Percentiles rank a stretch among this genome's conserved stretches.
Evolutionary conservation across 192 early-diverging fungal genomes (phyloP).

Genomic region (Pecoramyces ruminantium): DNA sequence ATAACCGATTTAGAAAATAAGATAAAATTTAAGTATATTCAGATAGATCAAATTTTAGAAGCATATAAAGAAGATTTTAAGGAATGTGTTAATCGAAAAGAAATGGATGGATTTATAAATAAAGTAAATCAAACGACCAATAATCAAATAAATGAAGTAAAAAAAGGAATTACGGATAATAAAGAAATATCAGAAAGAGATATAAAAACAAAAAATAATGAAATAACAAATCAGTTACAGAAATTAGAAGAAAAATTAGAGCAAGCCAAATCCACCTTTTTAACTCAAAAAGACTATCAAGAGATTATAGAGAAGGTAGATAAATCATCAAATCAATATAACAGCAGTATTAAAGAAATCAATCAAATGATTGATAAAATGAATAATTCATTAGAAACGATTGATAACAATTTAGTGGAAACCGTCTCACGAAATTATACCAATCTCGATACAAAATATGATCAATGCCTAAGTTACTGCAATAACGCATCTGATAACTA

Average conservation of each 20-base stretch:
- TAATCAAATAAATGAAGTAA: neutral
- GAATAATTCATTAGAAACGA: neutral
- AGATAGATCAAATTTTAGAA: neutral
- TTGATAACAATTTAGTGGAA: neutral
- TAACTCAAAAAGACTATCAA: neutral
- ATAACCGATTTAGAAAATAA: neutral
- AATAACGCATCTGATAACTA: neutral
- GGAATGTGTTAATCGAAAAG: neutral
- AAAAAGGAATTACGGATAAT: neutral
- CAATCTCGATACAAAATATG: neutral
- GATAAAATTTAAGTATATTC: neutral
- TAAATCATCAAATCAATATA: neutral
- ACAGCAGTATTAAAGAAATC: neutral
- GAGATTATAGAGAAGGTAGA: neutral
- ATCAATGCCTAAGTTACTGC: neutral
- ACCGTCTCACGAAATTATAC: neutral
- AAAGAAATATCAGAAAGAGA: neutral
- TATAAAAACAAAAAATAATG: neutral
- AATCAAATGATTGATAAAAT: neutral
- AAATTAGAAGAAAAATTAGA: neutral
- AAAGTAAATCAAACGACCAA: neutral
- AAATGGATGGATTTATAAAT: neutral
- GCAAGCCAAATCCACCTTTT: neutral
- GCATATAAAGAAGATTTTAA: neutral
- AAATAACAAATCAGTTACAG: neutral